Evolutionary conservation across 345 rosid genomes (phyloP), one percentile per base, ranked within the genome.

Genomic region (Firmiana major): DNA sequence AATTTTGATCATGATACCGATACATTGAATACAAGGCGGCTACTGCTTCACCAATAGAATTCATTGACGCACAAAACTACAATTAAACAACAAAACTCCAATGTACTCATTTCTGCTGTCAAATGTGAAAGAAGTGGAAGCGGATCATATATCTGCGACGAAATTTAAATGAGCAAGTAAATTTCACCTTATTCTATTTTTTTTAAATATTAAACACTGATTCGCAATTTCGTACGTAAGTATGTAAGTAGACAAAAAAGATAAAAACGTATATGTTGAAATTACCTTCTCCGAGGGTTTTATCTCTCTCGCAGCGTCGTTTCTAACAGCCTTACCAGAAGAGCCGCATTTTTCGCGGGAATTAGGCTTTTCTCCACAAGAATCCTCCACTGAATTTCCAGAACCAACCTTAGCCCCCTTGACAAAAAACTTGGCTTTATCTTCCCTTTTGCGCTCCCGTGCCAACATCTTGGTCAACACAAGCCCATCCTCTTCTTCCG

Each of bases 401-500:
- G 65, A 73, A 55, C 48, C 5, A 38, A 13, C 65, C 65, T 73
- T 58, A 73, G 51, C 55, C 34, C 28, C 51, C 46, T 34, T 24
- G 31, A 3, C 17, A 24, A 16, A 16, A 12, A 5, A 13, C 34
- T 31, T 31, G 34, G 34, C 34, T 48, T 48, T 74, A n/a, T 42
- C 63, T 36, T 38, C 64, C 64, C 21, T 74, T 16, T 45, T 26
- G 34, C 53, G 77, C 54, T 74, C 77, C 38, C 77, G 16, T 1
- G 55, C 55, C 67, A 74, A 36, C 36, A 74, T 42, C 55, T 42
- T 55, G 42, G 66, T 58, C 53, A 74, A 74, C 9, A 58, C 67
- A 42, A 74, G 77, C 42, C 24, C 55, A 38, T 74, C 77, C 17
- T 43, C 75, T n/a, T 53, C 64, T 3, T 73, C 64, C 36, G 75